Conservation (phyloP, 2,329 filamentous ascomycete genomes). For the Lachnum nothofagi region DNA sequence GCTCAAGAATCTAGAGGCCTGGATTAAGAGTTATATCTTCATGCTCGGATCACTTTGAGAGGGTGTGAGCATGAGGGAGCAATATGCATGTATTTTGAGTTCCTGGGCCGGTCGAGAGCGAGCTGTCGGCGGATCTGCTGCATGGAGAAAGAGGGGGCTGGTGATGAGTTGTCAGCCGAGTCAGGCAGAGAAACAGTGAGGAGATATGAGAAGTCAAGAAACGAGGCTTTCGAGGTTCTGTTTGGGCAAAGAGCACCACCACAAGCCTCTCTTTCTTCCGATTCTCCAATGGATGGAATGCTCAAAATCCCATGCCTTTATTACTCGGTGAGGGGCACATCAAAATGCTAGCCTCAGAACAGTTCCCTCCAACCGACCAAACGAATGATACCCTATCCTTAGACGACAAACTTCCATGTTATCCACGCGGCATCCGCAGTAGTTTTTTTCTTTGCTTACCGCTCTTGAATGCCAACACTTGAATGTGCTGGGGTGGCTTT, state of each 20-base stretch:
- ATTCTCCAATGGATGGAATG: background rate
- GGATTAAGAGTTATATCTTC: background rate
- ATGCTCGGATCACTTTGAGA: background rate
- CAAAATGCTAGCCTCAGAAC: background rate
- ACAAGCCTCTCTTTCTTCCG: background rate
- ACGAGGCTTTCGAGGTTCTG: too few species aligned
- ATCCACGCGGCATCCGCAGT: background rate
- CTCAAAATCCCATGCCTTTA: background rate
- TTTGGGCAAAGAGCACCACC: background rate
- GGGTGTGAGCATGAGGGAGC: background rate
- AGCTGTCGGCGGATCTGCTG: slow-evolving; percentile 7
- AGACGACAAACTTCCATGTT: too few species aligned
- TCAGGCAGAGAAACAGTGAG: background rate
- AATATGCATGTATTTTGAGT: slow-evolving; percentile 1
- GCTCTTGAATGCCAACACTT: background rate
- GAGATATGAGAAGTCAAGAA: background rate
- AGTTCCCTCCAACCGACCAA: background rate
- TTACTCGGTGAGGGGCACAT: too few species aligned
- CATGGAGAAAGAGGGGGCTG: slow-evolving; percentile 5
- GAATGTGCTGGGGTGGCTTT: background rate
- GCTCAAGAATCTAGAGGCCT: background rate
- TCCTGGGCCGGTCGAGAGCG: slow-evolving; percentile 13
- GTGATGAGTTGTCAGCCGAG: slow-evolving; percentile 12
- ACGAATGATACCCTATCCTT: too few species aligned
- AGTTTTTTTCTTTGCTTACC: background rate